Percentiles rank a stretch among this genome's conserved stretches.
phyloP scores from a whole-genome alignment of 1,139 yeast genomes.

The Pichia sp. region DNA sequence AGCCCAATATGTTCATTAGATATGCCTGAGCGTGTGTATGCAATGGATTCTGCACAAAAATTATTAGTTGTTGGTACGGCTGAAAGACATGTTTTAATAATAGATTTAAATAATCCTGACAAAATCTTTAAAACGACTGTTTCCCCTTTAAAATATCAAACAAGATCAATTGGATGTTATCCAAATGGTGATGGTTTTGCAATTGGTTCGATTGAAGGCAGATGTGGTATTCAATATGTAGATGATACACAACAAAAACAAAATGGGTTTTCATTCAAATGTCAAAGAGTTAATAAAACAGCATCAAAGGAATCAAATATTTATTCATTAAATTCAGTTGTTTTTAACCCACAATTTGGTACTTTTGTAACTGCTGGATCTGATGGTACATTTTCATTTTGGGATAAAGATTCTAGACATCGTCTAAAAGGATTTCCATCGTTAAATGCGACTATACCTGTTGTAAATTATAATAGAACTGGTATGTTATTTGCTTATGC shows the following conservation, averaged over 20 bases:
- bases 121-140: slow-evolving; percentile 64
- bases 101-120: slow-evolving; percentile 80
- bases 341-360: slow-evolving; percentile 85
- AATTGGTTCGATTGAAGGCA: slow-evolving; percentile 88
- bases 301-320: slow-evolving; percentile 48
- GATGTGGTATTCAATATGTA: slow-evolving; percentile 94
- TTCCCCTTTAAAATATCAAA: slow-evolving; percentile 91
- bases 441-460: slow-evolving; percentile 67
- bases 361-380: slow-evolving; percentile 93
- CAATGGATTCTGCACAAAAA: slow-evolving; percentile 80
- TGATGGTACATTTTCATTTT: slow-evolving; percentile 88
- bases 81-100: slow-evolving; percentile 70
- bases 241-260: slow-evolving; percentile 73
- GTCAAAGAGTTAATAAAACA: slow-evolving; percentile 67
- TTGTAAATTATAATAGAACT: slow-evolving; percentile 71
- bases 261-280: slow-evolving; percentile 82
- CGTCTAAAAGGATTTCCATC: slow-evolving; percentile 77
- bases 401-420: slow-evolving; percentile 95
- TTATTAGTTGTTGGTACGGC: slow-evolving; percentile 90
- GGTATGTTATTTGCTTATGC: slow-evolving; percentile 92
- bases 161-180: slow-evolving; percentile 75
- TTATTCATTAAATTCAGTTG: slow-evolving; percentile 72
- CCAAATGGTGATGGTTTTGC: slow-evolving; percentile 91
- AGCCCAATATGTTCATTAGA: slow-evolving; percentile 76
- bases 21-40: slow-evolving; percentile 85